Evolutionary conservation across 257 asterid genomes (phyloP), one percentile per base, ranked within the genome.

Genomic region (Fraxinus quadrangulata): DNA sequence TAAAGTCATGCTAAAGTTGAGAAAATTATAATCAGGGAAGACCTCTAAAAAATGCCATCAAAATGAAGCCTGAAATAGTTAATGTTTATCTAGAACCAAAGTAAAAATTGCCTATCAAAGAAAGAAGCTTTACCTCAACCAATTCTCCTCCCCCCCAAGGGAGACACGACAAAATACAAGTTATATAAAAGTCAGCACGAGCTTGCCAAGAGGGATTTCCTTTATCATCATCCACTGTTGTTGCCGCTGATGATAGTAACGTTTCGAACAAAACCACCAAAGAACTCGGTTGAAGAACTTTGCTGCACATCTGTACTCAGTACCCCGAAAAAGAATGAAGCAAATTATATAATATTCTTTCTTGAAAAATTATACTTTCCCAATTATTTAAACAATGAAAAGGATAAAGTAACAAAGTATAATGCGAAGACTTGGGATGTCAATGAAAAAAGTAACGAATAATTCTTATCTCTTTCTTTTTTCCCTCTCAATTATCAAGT

Each of bases 61-160:
- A 24, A n/a, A 7, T 61, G 68, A 61, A 61, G 26, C 65, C 65
- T 17, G 65, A 61, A 10, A 61, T 61, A 23, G 16, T 23, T 61
- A 23, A 9, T 23, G 17, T 17, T 14, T 61, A 24, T 61, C 30
- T 10, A 21, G 30, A 61, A 24, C 16, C 6, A 2, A 61, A 21
- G 17, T 61, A 6, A 61, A 17, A 17, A 24, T 26, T 1, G 34
- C 34, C 36, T 26, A 63, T 63, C 36, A 63, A 24, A 63, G 31
- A 63, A 26, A 70, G 45, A 73, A 73, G 37, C 71, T 76, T 82
- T 82, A 96, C 99, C 97, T 96, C 99, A 74, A 83, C 88, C 83
- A 96, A 97, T 81, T 96, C 99, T 74, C 97, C 88, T 78, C 99
- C 99, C 61, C 99, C 99, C 99, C 98, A 96, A 23, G 99, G 99